These are phyloP conservation scores for Aspergillus ostianus DNA, from an alignment of 495 filamentous ascomycete genomes.

Conservation along the genomic window DNA sequence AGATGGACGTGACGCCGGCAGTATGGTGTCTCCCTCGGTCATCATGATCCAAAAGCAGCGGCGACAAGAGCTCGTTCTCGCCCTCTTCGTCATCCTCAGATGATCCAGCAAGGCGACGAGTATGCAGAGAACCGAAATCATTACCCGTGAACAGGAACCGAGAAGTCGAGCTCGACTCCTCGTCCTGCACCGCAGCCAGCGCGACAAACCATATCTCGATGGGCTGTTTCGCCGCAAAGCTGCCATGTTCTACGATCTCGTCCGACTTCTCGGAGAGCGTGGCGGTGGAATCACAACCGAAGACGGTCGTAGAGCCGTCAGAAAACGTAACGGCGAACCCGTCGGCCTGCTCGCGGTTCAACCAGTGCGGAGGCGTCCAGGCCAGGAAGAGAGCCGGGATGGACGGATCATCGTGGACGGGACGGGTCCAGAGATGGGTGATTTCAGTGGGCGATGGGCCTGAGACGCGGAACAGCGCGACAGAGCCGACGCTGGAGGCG, in stretches of 20 bases:
- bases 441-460: conserved; percentile 21
- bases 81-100: conserved; percentile 17
- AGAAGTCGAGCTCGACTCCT: background rate
- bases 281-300: conserved; percentile 22
- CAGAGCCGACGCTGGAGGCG: conserved; percentile 68
- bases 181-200: conserved; percentile 20
- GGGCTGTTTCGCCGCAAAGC: conserved; percentile 33
- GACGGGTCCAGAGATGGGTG: conserved; percentile 32
- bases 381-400: conserved; percentile 67
- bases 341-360: conserved; percentile 33
- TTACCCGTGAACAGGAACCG: conserved; percentile 41
- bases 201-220: conserved; percentile 52
- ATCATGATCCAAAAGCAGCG: conserved; percentile 27
- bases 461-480: conserved; percentile 59
- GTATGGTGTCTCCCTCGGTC: conserved; percentile 55
- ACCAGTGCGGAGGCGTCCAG: conserved; percentile 61
- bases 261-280: conserved; percentile 10
- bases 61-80: conserved; percentile 20
- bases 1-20: conserved; percentile 85
- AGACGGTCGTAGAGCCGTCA: conserved; percentile 57
- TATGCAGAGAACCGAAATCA: conserved; percentile 37
- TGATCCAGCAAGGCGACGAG: conserved; percentile 23
- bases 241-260: conserved; percentile 24
- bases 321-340: conserved; percentile 67
- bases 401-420: conserved; percentile 46